Base-by-base conservation (phyloP, 1,284 basidiomycete genomes). In the Exsudoporus floridanus region DNA sequence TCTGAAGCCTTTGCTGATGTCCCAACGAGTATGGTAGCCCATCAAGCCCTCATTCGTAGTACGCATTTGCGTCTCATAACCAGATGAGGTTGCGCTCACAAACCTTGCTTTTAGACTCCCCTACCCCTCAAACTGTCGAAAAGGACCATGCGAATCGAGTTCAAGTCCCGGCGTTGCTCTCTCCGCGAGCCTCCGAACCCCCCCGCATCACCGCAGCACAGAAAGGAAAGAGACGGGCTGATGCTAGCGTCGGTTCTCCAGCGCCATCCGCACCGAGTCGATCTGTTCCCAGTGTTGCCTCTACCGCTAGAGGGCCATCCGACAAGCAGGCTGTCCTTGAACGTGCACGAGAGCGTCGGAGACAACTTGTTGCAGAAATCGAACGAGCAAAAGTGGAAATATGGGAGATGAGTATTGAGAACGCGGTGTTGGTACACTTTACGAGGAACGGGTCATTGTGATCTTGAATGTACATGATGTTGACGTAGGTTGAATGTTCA, bases 341-440 rank as follows among this genome's bases (percentile, higher is more conserved):
- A 39, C 74, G 75, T 18, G 86, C 84, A 19, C 74, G 71, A 49
- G 77, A 78, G 57, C 75, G 80, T 60, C 77, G 79, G 53, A 69
- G 69, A 50, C 73, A 80, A 58, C 60, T 90, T 37, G 70, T 71
- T 48, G 70, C 71, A n/a, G 82, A 85, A 68, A 70, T 90, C 48
- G 76, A 83, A 50, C 73, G 73, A 45, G 79, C 83, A 21, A 83
- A 84, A 63, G 73, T 80, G 21, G 81, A 85, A 62, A 67, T 88
- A 46, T 89, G 88, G 88, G 85, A 88, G 70, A 78, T 79, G 45
- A 84, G 83, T 39, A 77, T 90, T 49, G 88, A 90, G 70, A 81
- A 86, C 59, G 86, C 83, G 28, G 83, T 81, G 52, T 72, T 90
- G 60, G 73, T 77, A 31, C 76, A 81, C 55, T 61, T 88, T 46